Evolutionary conservation across 768 basidiomycete genomes (phyloP).

Genomic region (Antrodiella citrinella): DNA sequence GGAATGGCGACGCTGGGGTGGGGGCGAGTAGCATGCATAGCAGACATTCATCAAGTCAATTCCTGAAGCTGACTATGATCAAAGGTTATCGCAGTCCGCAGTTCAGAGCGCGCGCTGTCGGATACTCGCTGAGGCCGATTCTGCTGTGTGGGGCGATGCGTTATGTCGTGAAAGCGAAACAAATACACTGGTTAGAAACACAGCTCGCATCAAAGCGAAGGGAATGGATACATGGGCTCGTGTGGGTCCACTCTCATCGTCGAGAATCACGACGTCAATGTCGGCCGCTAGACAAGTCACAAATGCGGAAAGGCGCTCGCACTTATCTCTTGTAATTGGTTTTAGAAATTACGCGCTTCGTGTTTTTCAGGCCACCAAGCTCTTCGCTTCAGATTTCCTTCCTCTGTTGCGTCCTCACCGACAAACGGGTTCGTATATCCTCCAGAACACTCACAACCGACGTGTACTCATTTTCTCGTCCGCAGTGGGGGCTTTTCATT

Average conservation of each 20-base stretch:
- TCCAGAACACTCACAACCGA: too few relatives aligned
- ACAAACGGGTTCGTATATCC: not conserved
- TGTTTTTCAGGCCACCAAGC: not conserved
- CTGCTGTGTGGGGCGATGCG: not conserved
- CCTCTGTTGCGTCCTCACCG: too few relatives aligned
- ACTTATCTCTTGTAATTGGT: too few relatives aligned
- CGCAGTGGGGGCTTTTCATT: not conserved
- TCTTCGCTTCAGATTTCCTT: too few relatives aligned
- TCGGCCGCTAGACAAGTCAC: too few relatives aligned
- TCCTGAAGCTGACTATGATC: too few relatives aligned
- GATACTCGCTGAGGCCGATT: not conserved
- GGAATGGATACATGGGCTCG: not conserved
- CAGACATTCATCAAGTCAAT: not conserved
- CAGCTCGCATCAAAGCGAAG: not conserved
- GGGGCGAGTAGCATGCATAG: conserved; percentile 14
- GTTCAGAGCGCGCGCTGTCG: not conserved
- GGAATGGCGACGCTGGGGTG: conserved; percentile 33
- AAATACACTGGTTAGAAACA: too few relatives aligned
- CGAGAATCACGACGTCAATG: too few relatives aligned
- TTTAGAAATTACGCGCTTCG: too few relatives aligned
- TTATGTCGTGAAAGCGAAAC: too few relatives aligned
- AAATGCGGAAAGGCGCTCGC: too few relatives aligned
- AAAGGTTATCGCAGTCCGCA: too few relatives aligned
- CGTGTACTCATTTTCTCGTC: not conserved
- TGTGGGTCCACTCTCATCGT: not conserved